Conservation (phyloP, 345 rosid species). For the Toxicodendron radicans region DNA sequence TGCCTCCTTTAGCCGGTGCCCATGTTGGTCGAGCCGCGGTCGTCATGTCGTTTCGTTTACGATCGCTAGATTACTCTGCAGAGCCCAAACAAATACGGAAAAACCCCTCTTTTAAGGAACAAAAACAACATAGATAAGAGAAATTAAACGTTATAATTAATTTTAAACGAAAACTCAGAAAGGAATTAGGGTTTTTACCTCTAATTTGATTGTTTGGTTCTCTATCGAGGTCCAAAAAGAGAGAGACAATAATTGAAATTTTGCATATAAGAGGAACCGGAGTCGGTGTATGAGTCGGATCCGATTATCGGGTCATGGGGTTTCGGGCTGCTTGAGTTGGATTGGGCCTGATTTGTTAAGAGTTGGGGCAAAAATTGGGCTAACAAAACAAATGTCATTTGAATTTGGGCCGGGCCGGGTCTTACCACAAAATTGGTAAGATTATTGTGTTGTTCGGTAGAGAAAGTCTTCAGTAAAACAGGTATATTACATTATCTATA, state of each 20-base stretch:
- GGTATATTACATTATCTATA: too few species aligned
- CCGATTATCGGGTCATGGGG: neutral
- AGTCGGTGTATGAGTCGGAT: neutral
- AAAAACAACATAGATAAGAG: too few species aligned
- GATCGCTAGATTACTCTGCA: constrained; percentile 12
- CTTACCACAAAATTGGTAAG: too few species aligned
- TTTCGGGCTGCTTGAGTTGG: neutral
- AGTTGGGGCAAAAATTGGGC: too few species aligned
- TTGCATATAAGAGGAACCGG: neutral
- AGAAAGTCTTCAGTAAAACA: too few species aligned
- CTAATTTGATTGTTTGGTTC: constrained; percentile 2
- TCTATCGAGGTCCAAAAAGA: neutral
- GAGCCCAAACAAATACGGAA: neutral
- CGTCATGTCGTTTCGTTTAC: constrained; percentile 51
- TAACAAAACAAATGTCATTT: too few species aligned
- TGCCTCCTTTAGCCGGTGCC: constrained; percentile 99
- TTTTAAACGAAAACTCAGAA: neutral
- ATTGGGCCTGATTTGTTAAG: neutral
- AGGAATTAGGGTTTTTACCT: neutral
- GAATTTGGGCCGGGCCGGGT: too few species aligned
- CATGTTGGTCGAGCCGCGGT: constrained; percentile 98
- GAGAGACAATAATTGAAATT: too few species aligned
- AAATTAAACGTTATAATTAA: neutral
- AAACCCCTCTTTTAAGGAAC: neutral
- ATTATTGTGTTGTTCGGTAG: too few species aligned